A percentile compares a stretch with the other conserved stretches of the same genome.
Conservation (phyloP, 179 eudicot species). For the Nepenthes alata region DNA sequence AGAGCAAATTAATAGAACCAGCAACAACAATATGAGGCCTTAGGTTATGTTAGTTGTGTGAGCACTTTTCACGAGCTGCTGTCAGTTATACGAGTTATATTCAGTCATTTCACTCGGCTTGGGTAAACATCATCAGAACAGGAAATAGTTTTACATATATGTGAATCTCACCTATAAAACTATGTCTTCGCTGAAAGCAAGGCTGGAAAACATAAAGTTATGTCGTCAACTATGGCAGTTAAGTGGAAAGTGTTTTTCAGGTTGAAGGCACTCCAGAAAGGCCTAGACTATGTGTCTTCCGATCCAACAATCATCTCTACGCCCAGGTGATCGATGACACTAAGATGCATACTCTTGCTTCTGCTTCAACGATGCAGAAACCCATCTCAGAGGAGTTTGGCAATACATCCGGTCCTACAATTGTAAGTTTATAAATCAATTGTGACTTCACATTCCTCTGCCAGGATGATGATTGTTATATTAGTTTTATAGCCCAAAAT, state of each 20-base stretch:
- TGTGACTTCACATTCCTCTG: too few species aligned
- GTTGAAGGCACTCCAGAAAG: conserved; percentile 93
- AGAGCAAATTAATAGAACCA: too few species aligned
- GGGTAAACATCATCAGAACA: neutral
- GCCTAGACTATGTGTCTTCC: conserved; percentile 77
- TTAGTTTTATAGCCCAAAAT: too few species aligned
- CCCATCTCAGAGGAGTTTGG: conserved; percentile 56
- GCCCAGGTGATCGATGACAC: conserved; percentile 88
- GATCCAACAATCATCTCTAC: conserved; percentile 86
- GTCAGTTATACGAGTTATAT: too few species aligned
- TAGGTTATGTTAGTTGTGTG: too few species aligned
- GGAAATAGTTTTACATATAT: neutral
- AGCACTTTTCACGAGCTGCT: too few species aligned
- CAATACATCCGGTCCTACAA: conserved; percentile 65
- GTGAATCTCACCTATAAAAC: neutral
- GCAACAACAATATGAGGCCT: too few species aligned
- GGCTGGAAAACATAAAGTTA: neutral
- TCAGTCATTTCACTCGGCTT: too few species aligned
- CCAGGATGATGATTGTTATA: too few species aligned
- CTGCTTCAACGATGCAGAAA: conserved; percentile 90
- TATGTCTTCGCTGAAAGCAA: neutral
- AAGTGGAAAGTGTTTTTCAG: conserved; percentile 18
- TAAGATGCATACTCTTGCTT: conserved; percentile 89
- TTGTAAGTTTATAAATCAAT: conserved; percentile 35
- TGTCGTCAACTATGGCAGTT: neutral